phyloP scores from a whole-genome alignment of 75 land plant species.

The Sequoia sempervirens region DNA sequence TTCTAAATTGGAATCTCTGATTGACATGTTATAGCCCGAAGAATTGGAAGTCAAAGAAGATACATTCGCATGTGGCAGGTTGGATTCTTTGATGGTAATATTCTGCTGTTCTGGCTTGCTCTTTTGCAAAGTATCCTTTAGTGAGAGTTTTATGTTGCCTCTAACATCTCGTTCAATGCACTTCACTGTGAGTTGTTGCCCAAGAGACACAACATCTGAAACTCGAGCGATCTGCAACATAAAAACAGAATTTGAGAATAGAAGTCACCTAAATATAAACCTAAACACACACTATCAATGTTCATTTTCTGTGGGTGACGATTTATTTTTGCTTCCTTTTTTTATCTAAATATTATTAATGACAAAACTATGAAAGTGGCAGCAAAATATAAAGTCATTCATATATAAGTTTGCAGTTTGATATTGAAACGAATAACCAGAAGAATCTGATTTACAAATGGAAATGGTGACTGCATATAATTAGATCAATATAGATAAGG shows the following conservation, averaged over 20 bases:
- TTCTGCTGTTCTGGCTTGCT: conserved; percentile 1
- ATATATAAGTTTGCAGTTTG: no score
- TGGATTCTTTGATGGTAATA: conserved; percentile 7
- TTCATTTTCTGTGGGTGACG: no score
- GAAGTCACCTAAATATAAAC: not conserved
- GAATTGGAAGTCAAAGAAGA: not conserved
- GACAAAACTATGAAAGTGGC: no score
- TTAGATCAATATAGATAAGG: no score
- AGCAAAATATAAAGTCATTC: no score
- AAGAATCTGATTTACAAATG: no score
- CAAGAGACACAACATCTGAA: conserved; percentile 74
- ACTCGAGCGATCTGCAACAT: conserved; percentile 61
- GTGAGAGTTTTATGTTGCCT: conserved; percentile 82
- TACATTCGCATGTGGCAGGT: not conserved
- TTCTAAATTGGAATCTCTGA: not conserved
- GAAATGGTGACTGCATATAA: no score
- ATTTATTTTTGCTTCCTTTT: no score
- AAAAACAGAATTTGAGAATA: not conserved
- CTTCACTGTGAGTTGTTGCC: conserved; percentile 67
- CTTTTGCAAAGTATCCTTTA: conserved; percentile 45
- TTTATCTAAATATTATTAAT: no score
- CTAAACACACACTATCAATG: not conserved
- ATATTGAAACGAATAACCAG: no score
- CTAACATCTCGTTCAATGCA: conserved; percentile 89
- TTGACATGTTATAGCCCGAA: not conserved